Conservation (phyloP, 169 alveolate genomes). For the Eimeria falciformis region DNA sequence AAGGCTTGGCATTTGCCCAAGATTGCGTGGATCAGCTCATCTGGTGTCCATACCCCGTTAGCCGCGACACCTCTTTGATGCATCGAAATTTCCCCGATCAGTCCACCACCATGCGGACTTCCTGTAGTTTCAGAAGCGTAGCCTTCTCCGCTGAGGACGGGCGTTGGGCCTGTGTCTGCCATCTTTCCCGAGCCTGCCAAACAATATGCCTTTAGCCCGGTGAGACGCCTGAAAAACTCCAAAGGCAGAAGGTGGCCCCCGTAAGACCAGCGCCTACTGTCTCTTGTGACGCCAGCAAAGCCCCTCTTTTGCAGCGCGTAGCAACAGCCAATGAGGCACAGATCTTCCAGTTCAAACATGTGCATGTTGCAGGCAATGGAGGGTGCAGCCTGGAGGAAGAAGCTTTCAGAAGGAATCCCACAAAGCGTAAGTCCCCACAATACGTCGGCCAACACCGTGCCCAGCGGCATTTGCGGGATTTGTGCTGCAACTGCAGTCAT, state of each 20-base stretch:
- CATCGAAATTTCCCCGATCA: neutral
- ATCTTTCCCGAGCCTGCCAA: neutral
- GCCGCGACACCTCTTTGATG: neutral
- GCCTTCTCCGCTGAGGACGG: neutral
- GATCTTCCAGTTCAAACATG: neutral
- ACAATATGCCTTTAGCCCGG: neutral
- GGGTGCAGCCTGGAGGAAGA: neutral
- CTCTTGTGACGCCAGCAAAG: neutral
- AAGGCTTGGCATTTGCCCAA: neutral
- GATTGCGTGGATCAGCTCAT: neutral
- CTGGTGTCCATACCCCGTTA: neutral
- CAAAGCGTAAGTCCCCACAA: neutral
- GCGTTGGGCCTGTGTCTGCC: neutral
- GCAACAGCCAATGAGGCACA: constrained; percentile 31
- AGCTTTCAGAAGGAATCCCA: neutral
- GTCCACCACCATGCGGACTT: neutral
- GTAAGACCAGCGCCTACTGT: constrained; percentile 16
- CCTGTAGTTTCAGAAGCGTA: neutral
- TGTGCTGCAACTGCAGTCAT: neutral
- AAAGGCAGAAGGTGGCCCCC: neutral
- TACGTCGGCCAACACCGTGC: constrained; percentile 9
- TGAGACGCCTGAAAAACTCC: neutral
- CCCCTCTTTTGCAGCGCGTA: constrained; percentile 39
- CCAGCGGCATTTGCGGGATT: neutral
- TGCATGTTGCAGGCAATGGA: neutral